Evolutionary conservation across 164 flowering plant species (phyloP).

Genomic region (Vitis cinerea): DNA sequence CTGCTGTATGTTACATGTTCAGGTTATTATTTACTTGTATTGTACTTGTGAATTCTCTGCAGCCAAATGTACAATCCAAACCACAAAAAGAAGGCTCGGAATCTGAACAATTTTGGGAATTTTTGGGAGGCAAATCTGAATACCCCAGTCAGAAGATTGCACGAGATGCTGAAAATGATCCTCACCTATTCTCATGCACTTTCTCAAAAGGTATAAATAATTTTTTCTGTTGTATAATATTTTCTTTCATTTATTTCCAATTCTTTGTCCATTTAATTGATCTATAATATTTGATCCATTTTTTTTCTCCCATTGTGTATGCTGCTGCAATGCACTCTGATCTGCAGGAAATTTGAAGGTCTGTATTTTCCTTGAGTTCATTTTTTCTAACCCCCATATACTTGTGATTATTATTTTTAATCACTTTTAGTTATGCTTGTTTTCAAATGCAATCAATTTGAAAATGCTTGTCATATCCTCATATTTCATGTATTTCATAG

Average conservation of each 20-base stretch:
- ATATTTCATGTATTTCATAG: neutral
- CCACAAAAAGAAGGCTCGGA: constrained; percentile 91
- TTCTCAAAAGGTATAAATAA: constrained; percentile 59
- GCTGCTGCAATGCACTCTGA: constrained; percentile 16
- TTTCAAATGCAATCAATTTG: neutral
- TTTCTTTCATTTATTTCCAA: constrained; percentile 1
- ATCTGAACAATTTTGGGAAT: constrained; percentile 86
- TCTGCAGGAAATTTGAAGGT: constrained; percentile 88
- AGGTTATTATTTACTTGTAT: constrained; percentile 1
- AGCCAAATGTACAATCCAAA: constrained; percentile 86
- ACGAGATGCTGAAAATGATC: constrained; percentile 77
- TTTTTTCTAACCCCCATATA: neutral
- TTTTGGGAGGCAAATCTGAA: constrained; percentile 90
- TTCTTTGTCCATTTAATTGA: neutral
- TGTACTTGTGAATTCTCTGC: constrained; percentile 25
- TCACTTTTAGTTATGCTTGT: neutral
- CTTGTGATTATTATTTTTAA: too few species aligned
- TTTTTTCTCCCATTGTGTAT: constrained; percentile 2
- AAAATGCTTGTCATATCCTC: neutral
- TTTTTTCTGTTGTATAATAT: neutral
- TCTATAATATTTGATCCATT: constrained; percentile 8
- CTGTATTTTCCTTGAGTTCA: constrained; percentile 15
- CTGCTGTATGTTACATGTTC: neutral
- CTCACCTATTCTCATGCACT: constrained; percentile 83
- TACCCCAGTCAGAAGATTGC: constrained; percentile 78